A percentile compares a stretch with the other conserved stretches of the same genome.
These are phyloP conservation scores for Ophiostoma ulmi DNA, from an alignment of 2,329 filamentous ascomycete species.

Conservation along the genomic window DNA sequence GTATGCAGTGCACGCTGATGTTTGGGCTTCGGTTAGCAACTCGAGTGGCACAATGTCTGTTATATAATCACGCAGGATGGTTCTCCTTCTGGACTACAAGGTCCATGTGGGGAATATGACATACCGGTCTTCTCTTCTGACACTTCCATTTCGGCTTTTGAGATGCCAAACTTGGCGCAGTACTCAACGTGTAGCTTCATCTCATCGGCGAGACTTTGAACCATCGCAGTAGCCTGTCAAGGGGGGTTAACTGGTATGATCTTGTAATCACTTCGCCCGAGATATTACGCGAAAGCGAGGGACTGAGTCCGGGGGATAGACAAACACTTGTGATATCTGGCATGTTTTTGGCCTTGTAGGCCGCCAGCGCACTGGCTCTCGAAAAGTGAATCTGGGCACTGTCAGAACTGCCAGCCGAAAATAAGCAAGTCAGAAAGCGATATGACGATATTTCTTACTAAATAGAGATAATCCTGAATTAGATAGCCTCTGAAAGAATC, in stretches of 20 bases:
- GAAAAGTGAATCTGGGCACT: conserved; percentile 71
- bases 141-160: conserved; percentile 64
- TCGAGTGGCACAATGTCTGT: too few species aligned
- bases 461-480: conserved; percentile 85
- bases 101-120: neutral
- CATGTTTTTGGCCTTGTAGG: conserved; percentile 75
- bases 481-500: conserved; percentile 84
- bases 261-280: neutral
- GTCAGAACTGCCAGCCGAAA: neutral
- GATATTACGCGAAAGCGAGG: neutral
- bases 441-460: conserved; percentile 48
- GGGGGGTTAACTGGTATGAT: neutral
- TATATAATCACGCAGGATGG: neutral
- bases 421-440: neutral
- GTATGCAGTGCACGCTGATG: conserved; percentile 41
- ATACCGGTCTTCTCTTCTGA: conserved; percentile 70
- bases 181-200: conserved; percentile 77
- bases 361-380: conserved; percentile 75
- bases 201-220: conserved; percentile 72
- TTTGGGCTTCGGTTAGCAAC: neutral
- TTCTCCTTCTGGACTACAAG: neutral
- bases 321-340: conserved; percentile 65
- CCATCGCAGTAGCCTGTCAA: conserved; percentile 49
- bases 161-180: conserved; percentile 74
- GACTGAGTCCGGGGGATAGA: conserved; percentile 14